A percentile compares a stretch with the other conserved stretches of the same genome.
Evolutionary conservation across 768 basidiomycete species (phyloP).

Genomic region (Mycena vulgaris): DNA sequence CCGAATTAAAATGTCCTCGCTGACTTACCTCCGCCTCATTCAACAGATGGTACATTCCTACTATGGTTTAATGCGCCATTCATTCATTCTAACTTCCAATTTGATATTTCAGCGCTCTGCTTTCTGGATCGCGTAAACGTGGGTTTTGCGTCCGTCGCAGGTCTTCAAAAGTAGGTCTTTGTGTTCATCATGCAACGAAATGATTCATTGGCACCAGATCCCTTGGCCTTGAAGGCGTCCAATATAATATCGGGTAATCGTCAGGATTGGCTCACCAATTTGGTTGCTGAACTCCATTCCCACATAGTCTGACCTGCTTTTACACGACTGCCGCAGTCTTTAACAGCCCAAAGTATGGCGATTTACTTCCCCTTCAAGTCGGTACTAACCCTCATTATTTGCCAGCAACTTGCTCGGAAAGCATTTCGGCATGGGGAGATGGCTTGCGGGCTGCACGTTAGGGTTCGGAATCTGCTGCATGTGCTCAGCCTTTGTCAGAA

Average conservation of each 20-base stretch:
- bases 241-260: slow-evolving; percentile 1
- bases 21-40: too few relatives aligned
- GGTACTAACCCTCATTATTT: background rate
- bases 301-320: slow-evolving; percentile 11
- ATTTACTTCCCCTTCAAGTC: too few relatives aligned
- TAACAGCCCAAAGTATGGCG: slow-evolving; percentile 10
- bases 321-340: slow-evolving; percentile 9
- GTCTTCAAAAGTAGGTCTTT: slow-evolving; percentile 11
- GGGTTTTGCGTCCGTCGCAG: slow-evolving; percentile 19
- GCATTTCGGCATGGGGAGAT: slow-evolving; percentile 19
- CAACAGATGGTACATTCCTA: background rate
- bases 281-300: background rate
- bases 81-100: too few relatives aligned
- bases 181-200: background rate
- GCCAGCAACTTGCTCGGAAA: slow-evolving; percentile 18
- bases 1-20: too few relatives aligned
- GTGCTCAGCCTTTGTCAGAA: slow-evolving; percentile 20
- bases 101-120: slow-evolving; percentile 1
- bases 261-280: background rate
- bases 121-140: slow-evolving; percentile 25
- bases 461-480: slow-evolving; percentile 22
- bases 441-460: slow-evolving; percentile 16
- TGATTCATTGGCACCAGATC: slow-evolving; percentile 10
- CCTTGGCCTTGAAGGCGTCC: slow-evolving; percentile 15
- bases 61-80: too few relatives aligned